These are phyloP conservation scores for Sphagnurus paluster DNA, from an alignment of 1,284 basidiomycete genomes.

Conservation along the genomic window DNA sequence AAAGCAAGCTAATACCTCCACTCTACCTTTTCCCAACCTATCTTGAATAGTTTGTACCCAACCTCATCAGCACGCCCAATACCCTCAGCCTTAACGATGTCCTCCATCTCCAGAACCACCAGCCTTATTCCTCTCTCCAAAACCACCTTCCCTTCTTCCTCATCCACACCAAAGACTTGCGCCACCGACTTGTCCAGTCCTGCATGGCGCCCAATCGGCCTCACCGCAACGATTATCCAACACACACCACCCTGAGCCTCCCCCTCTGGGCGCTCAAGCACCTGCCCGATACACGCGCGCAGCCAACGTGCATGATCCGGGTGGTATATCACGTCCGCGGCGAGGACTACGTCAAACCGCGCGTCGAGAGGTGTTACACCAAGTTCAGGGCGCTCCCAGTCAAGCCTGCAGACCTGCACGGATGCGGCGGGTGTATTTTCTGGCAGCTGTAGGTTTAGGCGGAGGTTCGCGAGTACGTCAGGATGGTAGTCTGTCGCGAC, in stretches of 20 bases:
- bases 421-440: conserved; percentile 14
- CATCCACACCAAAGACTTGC: conserved; percentile 47
- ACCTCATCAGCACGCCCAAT: conserved; percentile 70
- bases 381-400: conserved; percentile 62
- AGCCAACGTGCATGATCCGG: conserved; percentile 69
- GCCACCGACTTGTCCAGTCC: conserved; percentile 60
- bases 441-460: conserved; percentile 50
- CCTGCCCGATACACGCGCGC: conserved; percentile 51
- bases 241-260: conserved; percentile 47
- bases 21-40: conserved; percentile 53
- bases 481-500: conserved; percentile 85
- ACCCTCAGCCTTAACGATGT: conserved; percentile 47
- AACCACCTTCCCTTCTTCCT: neutral
- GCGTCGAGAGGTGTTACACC: conserved; percentile 21
- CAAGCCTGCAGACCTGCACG: conserved; percentile 59
- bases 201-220: conserved; percentile 68
- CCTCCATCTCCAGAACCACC: conserved; percentile 44
- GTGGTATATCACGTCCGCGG: conserved; percentile 76
- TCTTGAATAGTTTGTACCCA: conserved; percentile 66
- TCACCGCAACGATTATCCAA: conserved; percentile 71
- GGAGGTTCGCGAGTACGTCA: conserved; percentile 73
- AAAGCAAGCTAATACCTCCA: too few relatives aligned
- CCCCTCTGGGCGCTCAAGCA: conserved; percentile 36
- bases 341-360: conserved; percentile 57
- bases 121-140: conserved; percentile 26